Evolutionary conservation across 352 stramenopile species (phyloP), one percentile per base, ranked within the genome.

Genomic region (Globisporangium mamillatum): DNA sequence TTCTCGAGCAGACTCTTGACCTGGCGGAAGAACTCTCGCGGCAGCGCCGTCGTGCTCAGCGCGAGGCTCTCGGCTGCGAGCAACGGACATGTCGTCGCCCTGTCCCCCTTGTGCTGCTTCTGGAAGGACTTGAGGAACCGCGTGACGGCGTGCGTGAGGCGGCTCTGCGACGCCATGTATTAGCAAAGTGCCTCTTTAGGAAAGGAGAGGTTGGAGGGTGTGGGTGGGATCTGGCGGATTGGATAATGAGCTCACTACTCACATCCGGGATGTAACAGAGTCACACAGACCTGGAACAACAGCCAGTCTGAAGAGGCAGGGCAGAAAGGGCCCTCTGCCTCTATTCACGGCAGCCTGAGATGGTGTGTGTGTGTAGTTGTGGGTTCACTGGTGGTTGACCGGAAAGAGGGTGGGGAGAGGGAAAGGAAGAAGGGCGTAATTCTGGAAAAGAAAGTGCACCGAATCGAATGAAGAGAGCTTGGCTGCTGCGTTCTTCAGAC

Each of bases 71-170:
- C 27, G 1, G 50, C 73, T 34, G 73, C 41, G 22, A 83, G 66
- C 34, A 71, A 64, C 53, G 71, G 46, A 1, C 69, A 74, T 16
- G 70, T 60, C 36, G 62, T 57, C 24, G 67, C 57, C 5, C 64
- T 24, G 64, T 68, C 41, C 32, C 22, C 63, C 24, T 59, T 63
- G 56, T 70, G 66, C 38, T 72, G 73, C 44, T 70, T 74, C 54
- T 84, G 76, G 66, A 87, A 81, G 14, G 77, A 66, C 24, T 73
- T 72, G 65, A 85, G 46, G 25, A 87, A 68, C 41, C 73, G 69
- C 66, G 71, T 63, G 63, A 87, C 71, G 1, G 75, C 71, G 64
- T 74, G 75, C 63, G 77, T 84, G 60, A 87, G 58, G 27, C 74
- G 65, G 55, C 44, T 52, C 44, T 83, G 69, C 8, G 77, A 18